phyloP scores from a whole-genome alignment of 2,329 filamentous ascomycete genomes.

The Exophiala viscosa region DNA sequence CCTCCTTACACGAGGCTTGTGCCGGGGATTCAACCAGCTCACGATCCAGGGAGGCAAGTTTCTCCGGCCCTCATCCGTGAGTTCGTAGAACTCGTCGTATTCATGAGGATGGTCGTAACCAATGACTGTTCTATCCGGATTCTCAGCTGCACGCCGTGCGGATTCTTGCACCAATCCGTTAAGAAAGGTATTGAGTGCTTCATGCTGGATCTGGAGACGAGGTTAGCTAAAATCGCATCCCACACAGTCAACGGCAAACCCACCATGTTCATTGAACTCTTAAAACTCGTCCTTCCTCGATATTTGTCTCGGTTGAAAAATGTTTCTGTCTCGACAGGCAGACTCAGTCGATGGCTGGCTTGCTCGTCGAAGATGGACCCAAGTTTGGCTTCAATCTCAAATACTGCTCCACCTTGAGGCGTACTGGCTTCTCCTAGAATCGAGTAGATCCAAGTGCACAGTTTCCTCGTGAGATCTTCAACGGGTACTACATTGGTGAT shows the following conservation, averaged over 20 bases:
- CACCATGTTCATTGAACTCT: conserved; percentile 88
- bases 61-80: conserved; percentile 58
- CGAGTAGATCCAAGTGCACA: conserved; percentile 81
- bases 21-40: conserved; percentile 56
- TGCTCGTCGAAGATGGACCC: conserved; percentile 69
- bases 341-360: conserved; percentile 63
- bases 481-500: conserved; percentile 68
- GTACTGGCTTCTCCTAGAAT: conserved; percentile 54
- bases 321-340: conserved; percentile 68
- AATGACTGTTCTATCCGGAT: conserved; percentile 57
- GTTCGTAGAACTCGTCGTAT: conserved; percentile 76
- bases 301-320: conserved; percentile 59
- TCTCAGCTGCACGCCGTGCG: conserved; percentile 34
- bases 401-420: conserved; percentile 59
- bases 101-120: conserved; percentile 80
- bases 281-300: conserved; percentile 60
- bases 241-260: conserved; percentile 31
- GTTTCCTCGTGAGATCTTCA: conserved; percentile 68
- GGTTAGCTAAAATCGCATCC: conserved; percentile 20
- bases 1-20: conserved; percentile 62
- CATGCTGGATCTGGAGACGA: conserved; percentile 66
- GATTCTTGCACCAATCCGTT: conserved; percentile 62
- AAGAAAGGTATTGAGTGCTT: conserved; percentile 75
- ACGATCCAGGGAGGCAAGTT: conserved; percentile 63
- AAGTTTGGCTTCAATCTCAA: conserved; percentile 93